These are phyloP conservation scores for Chaetoceros tenuissimus DNA, from an alignment of 108 stramenopile species.

Conservation along the genomic window DNA sequence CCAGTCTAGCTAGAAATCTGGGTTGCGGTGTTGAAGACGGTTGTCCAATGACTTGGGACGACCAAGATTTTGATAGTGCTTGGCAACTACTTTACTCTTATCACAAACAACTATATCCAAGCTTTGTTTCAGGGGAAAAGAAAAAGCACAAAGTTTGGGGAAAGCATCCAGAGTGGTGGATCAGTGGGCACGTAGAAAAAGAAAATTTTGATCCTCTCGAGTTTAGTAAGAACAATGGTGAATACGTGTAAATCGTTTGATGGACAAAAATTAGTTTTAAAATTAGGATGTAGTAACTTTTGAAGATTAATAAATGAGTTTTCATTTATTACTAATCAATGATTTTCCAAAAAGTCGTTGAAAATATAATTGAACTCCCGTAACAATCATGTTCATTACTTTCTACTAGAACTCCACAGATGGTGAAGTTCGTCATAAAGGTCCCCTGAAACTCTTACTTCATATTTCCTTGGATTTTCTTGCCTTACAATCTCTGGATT, in stretches of 20 bases:
- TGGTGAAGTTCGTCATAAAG: conserved; percentile 80
- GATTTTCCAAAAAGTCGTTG: too few relatives aligned
- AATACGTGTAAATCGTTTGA: neutral
- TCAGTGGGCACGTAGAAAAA: neutral
- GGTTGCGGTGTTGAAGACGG: neutral
- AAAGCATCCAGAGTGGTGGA: neutral
- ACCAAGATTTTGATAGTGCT: neutral
- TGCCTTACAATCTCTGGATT: conserved; percentile 74
- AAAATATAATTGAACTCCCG: too few relatives aligned
- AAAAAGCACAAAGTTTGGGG: neutral
- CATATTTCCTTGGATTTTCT: conserved; percentile 85
- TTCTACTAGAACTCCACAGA: conserved; percentile 70
- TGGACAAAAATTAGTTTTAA: too few relatives aligned
- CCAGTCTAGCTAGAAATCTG: conserved; percentile 10
- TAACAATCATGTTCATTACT: too few relatives aligned
- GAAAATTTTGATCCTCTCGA: neutral
- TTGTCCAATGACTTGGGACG: neutral
- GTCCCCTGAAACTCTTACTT: conserved; percentile 69
- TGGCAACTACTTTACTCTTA: neutral
- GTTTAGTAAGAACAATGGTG: neutral
- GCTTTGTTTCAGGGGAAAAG: neutral
- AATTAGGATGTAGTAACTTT: too few relatives aligned
- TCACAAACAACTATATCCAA: neutral
- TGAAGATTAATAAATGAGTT: too few relatives aligned
- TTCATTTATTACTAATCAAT: too few relatives aligned